Conservation (phyloP, 2,329 filamentous ascomycete genomes). For the Epichloe sp. region DNA sequence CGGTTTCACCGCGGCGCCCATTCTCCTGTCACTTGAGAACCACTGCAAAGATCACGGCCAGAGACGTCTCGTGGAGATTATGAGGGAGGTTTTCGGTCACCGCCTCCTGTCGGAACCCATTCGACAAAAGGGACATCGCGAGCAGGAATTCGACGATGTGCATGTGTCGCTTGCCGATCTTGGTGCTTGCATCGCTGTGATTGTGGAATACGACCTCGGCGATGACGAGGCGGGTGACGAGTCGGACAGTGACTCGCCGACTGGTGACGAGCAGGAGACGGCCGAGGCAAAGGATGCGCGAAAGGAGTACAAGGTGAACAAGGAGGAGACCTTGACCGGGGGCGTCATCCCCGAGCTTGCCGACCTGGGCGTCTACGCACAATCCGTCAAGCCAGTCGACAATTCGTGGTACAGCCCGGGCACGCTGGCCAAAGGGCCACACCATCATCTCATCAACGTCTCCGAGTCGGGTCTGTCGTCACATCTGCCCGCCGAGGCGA, state of each 20-base stretch:
- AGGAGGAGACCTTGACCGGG: constrained; percentile 35
- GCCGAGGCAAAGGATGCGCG: constrained; percentile 33
- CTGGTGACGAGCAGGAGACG: constrained; percentile 24
- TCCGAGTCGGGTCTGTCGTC: constrained; percentile 46
- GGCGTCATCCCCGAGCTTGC: constrained; percentile 52
- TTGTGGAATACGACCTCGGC: constrained; percentile 53
- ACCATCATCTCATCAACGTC: constrained; percentile 56
- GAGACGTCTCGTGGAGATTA: constrained; percentile 47
- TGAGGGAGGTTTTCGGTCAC: constrained; percentile 49
- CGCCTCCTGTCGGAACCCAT: constrained; percentile 45
- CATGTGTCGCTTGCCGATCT: constrained; percentile 47
- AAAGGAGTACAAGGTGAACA: constrained; percentile 39
- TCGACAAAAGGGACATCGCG: constrained; percentile 39
- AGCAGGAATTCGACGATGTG: constrained; percentile 35
- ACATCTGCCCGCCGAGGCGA: constrained; percentile 33
- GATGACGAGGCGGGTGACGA: constrained; percentile 12
- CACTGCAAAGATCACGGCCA: constrained; percentile 50
- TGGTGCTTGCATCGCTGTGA: constrained; percentile 50
- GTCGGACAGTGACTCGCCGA: constrained; percentile 21
- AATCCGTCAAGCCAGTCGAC: constrained; percentile 54
- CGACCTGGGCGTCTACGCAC: constrained; percentile 53
- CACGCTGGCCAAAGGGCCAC: constrained; percentile 39
- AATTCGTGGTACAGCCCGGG: constrained; percentile 49
- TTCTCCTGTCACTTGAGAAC: constrained; percentile 55
- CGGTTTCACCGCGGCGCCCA: constrained; percentile 36